Conservation (phyloP, 2,329 filamentous ascomycete species). For the Dryadomyces quercus-mongolicae region DNA sequence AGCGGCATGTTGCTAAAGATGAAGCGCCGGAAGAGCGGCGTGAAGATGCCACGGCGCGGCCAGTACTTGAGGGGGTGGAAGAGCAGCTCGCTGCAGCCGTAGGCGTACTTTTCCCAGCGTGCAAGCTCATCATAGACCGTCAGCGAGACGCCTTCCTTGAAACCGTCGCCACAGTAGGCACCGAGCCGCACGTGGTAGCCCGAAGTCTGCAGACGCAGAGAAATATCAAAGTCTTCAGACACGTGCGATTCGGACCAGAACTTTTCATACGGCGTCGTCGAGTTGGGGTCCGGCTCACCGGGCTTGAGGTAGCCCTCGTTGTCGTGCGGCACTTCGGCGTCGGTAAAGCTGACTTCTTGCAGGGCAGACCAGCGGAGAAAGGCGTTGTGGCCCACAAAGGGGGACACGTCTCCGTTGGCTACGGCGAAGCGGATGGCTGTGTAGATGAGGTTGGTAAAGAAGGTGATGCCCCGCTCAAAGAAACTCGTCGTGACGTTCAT, state of each 20-base stretch:
- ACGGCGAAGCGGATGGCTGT: constrained; percentile 68
- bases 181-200: constrained; percentile 64
- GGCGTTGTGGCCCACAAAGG: constrained; percentile 70
- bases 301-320: too few relatives aligned
- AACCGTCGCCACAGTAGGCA: constrained; percentile 62
- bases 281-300: too few relatives aligned
- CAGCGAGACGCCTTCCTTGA: constrained; percentile 73
- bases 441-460: constrained; percentile 65
- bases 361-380: constrained; percentile 65
- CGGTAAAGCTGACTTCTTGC: constrained; percentile 50
- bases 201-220: constrained; percentile 58
- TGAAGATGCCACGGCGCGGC: constrained; percentile 63
- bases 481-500: constrained; percentile 69
- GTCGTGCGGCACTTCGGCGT: constrained; percentile 55
- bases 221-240: constrained; percentile 75
- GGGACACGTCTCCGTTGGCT: constrained; percentile 63
- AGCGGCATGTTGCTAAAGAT: constrained; percentile 61
- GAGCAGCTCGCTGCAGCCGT: constrained; percentile 70
- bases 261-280: too few relatives aligned
- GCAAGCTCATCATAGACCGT: constrained; percentile 78
- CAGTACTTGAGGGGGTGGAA: constrained; percentile 69
- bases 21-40: constrained; percentile 65
- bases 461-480: constrained; percentile 59
- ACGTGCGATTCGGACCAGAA: constrained; percentile 75
- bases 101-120: constrained; percentile 80